Conservation (phyloP, 2,329 filamentous ascomycete genomes). For the Xylaria sp. region DNA sequence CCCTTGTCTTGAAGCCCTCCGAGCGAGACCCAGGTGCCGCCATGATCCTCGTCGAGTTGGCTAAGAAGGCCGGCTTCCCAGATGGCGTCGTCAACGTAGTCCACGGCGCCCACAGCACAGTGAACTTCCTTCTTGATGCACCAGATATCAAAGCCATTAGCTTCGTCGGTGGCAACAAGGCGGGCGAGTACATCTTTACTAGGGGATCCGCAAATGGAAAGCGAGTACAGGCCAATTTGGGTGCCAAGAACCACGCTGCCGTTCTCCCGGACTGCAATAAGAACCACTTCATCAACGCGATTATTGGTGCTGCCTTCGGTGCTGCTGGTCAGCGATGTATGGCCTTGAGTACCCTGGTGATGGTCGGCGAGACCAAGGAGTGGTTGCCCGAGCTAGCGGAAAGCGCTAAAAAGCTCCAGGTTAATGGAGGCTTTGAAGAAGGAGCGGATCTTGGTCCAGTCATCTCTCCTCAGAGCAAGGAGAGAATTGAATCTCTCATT, state of each 20-base stretch:
- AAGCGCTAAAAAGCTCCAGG: constrained; percentile 76
- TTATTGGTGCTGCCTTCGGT: constrained; percentile 85
- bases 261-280: constrained; percentile 89
- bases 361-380: constrained; percentile 85
- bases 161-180: constrained; percentile 89
- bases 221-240: constrained; percentile 87
- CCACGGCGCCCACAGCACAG: constrained; percentile 82
- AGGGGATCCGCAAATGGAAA: constrained; percentile 86
- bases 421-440: constrained; percentile 84
- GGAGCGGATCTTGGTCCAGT: constrained; percentile 85
- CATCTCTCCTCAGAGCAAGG: constrained; percentile 81
- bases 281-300: constrained; percentile 87
- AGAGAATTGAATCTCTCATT: constrained; percentile 81
- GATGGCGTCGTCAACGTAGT: constrained; percentile 85
- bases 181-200: constrained; percentile 86
- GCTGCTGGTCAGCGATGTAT: constrained; percentile 89
- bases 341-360: constrained; percentile 84
- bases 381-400: constrained; percentile 84
- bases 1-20: constrained; percentile 85
- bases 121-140: constrained; percentile 88
- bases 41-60: constrained; percentile 86
- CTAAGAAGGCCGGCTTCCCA: constrained; percentile 83
- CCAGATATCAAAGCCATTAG: constrained; percentile 86
- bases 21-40: constrained; percentile 86
- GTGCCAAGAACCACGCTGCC: constrained; percentile 89